Conservation (phyloP, 2,329 filamentous ascomycete species). For the Fusarium compactum region DNA sequence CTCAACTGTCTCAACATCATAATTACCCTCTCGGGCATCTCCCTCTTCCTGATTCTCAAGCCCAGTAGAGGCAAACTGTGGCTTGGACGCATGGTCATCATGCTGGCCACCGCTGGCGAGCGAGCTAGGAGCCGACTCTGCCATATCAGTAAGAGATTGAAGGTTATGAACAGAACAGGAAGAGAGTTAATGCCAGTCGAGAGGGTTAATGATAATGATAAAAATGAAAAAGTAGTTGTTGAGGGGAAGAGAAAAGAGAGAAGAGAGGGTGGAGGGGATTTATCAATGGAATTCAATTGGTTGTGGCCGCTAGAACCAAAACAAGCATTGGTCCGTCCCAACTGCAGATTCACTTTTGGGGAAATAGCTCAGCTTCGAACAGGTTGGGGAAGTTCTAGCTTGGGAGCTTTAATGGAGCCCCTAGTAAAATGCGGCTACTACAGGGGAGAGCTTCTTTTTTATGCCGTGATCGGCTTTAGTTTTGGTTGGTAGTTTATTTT, state of each 20-base stretch:
- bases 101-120: constrained; percentile 52
- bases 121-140: constrained; percentile 50
- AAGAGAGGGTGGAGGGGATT: constrained; percentile 28
- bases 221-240: constrained; percentile 13
- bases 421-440: constrained; percentile 19
- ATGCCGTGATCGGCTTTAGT: not conserved
- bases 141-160: constrained; percentile 54
- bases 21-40: constrained; percentile 54
- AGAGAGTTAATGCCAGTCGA: constrained; percentile 41
- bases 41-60: constrained; percentile 50
- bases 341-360: constrained; percentile 19
- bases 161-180: constrained; percentile 12
- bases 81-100: constrained; percentile 37
- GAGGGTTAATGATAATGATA: constrained; percentile 24
- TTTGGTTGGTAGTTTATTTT: not conserved
- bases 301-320: constrained; percentile 42
- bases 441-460: not conserved
- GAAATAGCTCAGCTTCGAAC: constrained; percentile 15
- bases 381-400: constrained; percentile 21
- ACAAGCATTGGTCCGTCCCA: constrained; percentile 24
- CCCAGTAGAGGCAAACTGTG: constrained; percentile 35
- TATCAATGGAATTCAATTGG: constrained; percentile 21
- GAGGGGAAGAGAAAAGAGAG: constrained; percentile 14
- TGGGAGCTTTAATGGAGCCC: constrained; percentile 16
- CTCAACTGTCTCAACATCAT: constrained; percentile 65